Evolutionary conservation across 2,329 filamentous ascomycete genomes (phyloP), one percentile per base, ranked within the genome.

Genomic region (Thielaviopsis populi): DNA sequence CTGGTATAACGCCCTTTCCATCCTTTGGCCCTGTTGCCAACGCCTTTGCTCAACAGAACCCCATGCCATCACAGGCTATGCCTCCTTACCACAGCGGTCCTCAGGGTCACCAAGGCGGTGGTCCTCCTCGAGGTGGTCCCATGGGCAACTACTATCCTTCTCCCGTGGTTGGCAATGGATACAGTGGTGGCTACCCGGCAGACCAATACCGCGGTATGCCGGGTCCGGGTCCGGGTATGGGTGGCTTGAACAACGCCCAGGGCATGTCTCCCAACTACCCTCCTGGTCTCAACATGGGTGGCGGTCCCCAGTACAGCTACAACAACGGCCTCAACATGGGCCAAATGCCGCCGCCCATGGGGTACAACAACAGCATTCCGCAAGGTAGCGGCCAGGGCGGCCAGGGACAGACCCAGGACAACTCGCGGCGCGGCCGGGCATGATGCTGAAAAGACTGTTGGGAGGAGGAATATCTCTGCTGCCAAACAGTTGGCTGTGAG

Each of bases 131-230:
- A 19, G 78, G 76, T 1, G 79, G 80, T 13, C 78, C 78, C 10
- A 78, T 83, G 74, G 79, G 76, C 70, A 82, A 79, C 70, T 83
- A 77, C 72, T 85, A 79, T 69, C 77, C 80, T 3, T 71, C 74
- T 3, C 71, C 74, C 7, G 79, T 85, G 77, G 48, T 22, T 17
- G 22, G 13, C 7, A 40, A 13, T 22, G 59, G 59, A 19, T 62
- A 62, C 42, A 33, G 81, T 80, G 70, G 75, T 78, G 77, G 74
- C n/a, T 84, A 64, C 70, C 77, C 42, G 77, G 75, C 67, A 74
- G 80, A 7, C 72, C 78, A 0, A 72, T 81, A 59, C 82, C 85
- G 42, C 80, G 82, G 68, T 84, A 80, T 70, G 79, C 81, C 65
- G 77, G 78, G 65, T n/a, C 56, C 17, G 15, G 59, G 37, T 60